Evolutionary conservation across 1,139 yeast genomes (phyloP).

Genomic region (Trichomonascaceae sp.): DNA sequence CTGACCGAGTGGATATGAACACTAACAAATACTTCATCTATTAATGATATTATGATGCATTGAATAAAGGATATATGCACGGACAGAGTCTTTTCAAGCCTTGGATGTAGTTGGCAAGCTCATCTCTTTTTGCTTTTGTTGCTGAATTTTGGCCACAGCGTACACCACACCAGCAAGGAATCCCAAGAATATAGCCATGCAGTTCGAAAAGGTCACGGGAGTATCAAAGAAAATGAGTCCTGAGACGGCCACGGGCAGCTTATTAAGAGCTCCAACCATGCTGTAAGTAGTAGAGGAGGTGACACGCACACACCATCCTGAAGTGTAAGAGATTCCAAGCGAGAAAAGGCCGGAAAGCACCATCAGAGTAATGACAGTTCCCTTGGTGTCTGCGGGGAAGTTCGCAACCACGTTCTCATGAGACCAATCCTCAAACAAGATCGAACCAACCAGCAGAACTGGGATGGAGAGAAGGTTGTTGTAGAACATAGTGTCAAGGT

Average conservation of each 20-base stretch:
- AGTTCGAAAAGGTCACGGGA: slow-evolving; percentile 85
- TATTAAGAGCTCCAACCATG: slow-evolving; percentile 98
- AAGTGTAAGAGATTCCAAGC: slow-evolving; percentile 93
- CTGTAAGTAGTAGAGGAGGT: slow-evolving; percentile 97
- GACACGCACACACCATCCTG: slow-evolving; percentile 99
- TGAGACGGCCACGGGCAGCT: slow-evolving; percentile 90
- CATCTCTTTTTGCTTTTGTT: slow-evolving; percentile 36
- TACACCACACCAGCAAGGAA: slow-evolving; percentile 90
- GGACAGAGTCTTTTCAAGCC: no score
- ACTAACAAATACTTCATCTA: background rate
- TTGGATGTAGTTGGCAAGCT: slow-evolving; percentile 20
- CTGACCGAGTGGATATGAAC: slow-evolving; percentile 3
- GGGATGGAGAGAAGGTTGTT: slow-evolving; percentile 90
- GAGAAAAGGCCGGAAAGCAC: slow-evolving; percentile 85
- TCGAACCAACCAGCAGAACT: slow-evolving; percentile 60
- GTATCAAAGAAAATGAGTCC: slow-evolving; percentile 92
- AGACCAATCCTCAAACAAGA: slow-evolving; percentile 87
- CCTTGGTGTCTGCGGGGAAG: slow-evolving; percentile 63
- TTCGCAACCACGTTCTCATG: slow-evolving; percentile 56
- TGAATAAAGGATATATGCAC: no score
- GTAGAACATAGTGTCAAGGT: slow-evolving; percentile 97
- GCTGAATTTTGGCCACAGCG: slow-evolving; percentile 81
- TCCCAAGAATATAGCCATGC: slow-evolving; percentile 81
- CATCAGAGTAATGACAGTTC: slow-evolving; percentile 67
- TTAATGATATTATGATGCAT: no score